Base-by-base conservation (phyloP, 306 rosid genomes). In the Abrus pulchellus region DNA sequence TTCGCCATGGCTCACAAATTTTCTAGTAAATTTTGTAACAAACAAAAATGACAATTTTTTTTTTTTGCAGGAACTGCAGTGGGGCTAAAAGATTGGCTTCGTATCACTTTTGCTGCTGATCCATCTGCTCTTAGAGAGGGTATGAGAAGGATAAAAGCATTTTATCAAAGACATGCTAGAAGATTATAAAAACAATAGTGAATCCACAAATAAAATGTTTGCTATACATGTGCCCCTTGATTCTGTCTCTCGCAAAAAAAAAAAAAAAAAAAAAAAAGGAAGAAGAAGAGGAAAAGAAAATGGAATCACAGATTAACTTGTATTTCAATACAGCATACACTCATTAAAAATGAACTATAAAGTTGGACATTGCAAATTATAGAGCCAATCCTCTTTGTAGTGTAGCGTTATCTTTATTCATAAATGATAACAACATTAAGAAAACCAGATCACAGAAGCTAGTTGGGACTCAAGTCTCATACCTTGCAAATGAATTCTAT, bases 81-180 rank as follows among this genome's bases (percentile, higher is more conserved):
- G 0, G 91, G 91, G 29, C 82, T 88, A 55, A 83, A 88, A 73
- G 85, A 83, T 83, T 88, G 91, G 91, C 73, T 88, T 36, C 86
- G 91, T 2, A 80, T 88, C 5, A 85, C 89, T 63, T 88, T 88
- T 1, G 89, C 89, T 7, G 89, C 83, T 34, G 89, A 88, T 61
- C 87, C 85, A 45, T 68, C 86, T 38, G 76, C 86, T 64, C 85
- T 88, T 27, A 57, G 40, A 77, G 89, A 88, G 49, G 91, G 82
- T 10, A 76, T 85, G 85, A 63, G 45, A 72, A 88, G 91, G 82
- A 62, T 83, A 29, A 85, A 83, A 57, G 52, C 62, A 32, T 85
- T 88, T 77, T 83, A 2, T 59, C 82, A 76, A 62, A 80, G 87
- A 73, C 89, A 88, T 78, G 87, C 87, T 3, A 85, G 49, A 56